These are phyloP conservation scores for Rubus parviflorus DNA, from an alignment of 306 rosid genomes.

Conservation along the genomic window DNA sequence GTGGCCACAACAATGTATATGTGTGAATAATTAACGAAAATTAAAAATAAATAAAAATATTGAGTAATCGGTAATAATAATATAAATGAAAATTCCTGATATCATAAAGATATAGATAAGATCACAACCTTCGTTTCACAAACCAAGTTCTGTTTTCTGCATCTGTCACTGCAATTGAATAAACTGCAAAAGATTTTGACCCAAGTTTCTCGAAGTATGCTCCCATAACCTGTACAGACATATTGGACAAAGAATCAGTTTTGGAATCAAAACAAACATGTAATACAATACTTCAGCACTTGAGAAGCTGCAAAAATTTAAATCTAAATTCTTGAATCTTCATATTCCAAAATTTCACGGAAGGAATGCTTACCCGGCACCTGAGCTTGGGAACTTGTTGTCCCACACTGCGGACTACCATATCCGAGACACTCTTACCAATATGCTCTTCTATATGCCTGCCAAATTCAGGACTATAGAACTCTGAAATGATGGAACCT, in stretches of 20 bases:
- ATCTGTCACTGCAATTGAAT: conserved; percentile 87
- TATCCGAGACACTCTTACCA: conserved; percentile 61
- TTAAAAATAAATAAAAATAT: not conserved
- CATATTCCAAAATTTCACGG: conserved; percentile 21
- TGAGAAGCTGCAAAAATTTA: conserved; percentile 22
- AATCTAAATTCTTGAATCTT: conserved; percentile 1
- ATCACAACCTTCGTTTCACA: conserved; percentile 85
- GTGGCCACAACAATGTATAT: not conserved
- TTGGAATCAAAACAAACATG: conserved; percentile 16
- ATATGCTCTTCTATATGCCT: conserved; percentile 46
- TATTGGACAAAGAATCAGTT: conserved; percentile 28
- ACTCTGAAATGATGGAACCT: conserved; percentile 70
- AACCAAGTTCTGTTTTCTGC: conserved; percentile 84
- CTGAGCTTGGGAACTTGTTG: conserved; percentile 75
- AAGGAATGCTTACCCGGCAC: conserved; percentile 72
- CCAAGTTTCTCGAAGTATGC: conserved; percentile 90
- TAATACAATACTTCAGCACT: conserved; percentile 14
- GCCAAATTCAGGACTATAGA: conserved; percentile 56
- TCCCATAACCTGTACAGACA: conserved; percentile 77
- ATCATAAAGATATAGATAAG: conserved; percentile 22
- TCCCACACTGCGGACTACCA: conserved; percentile 52
- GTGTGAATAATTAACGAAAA: not conserved
- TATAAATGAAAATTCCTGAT: conserved; percentile 8
- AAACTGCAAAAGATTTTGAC: conserved; percentile 93
- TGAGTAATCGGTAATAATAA: not conserved